Evolutionary conservation across 2,329 filamentous ascomycete species (phyloP).

Genomic region (Hortaea sp.): DNA sequence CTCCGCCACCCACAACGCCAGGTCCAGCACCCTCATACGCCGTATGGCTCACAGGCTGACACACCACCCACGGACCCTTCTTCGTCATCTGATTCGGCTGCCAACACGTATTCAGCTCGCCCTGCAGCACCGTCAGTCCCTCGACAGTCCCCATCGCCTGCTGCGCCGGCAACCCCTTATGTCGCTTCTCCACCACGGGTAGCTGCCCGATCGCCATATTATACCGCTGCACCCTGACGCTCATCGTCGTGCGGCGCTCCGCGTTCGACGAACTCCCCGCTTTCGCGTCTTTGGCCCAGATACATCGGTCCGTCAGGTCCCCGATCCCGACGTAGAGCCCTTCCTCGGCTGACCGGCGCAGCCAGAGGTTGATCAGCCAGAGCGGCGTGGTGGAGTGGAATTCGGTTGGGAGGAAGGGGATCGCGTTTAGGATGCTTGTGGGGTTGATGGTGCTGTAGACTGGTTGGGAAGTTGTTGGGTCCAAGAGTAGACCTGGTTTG

Average conservation of each 20-base stretch:
- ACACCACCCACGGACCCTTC: constrained; percentile 1
- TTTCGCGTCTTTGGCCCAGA: not conserved
- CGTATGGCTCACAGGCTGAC: not conserved
- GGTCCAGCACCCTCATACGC: not conserved
- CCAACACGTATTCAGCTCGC: constrained; percentile 1
- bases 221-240: constrained; percentile 1
- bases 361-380: not conserved
- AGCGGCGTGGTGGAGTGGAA: not conserved
- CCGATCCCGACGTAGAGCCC: not conserved
- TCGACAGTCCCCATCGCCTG: not conserved
- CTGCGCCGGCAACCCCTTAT: not conserved
- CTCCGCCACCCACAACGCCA: not conserved
- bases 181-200: not conserved
- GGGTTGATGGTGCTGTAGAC: not conserved
- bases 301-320: not conserved
- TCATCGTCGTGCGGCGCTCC: not conserved
- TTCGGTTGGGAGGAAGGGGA: constrained; percentile 1
- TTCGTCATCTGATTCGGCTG: not conserved
- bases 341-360: not conserved
- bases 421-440: not conserved
- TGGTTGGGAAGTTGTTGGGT: not conserved
- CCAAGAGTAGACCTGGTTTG: not conserved
- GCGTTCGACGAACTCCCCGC: not conserved
- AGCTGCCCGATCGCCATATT: not conserved
- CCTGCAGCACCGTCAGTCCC: not conserved